Evolutionary conservation across 1,284 basidiomycete genomes (phyloP), one percentile per base, ranked within the genome.

Genomic region (Bondarzewia mesenterica): DNA sequence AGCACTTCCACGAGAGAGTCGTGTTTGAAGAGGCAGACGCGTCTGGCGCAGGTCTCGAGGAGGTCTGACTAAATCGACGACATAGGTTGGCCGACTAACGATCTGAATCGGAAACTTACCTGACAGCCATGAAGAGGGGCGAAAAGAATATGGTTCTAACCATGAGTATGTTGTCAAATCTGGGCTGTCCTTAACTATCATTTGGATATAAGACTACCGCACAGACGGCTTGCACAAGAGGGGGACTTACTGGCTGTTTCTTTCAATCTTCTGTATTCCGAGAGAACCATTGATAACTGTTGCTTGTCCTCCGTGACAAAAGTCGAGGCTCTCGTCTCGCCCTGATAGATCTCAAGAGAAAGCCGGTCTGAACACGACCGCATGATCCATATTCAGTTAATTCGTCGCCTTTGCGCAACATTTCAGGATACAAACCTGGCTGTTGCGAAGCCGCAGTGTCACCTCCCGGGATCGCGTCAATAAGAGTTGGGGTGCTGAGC

Each of bases 1-100:
- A 5, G 85, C 82, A 56, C 67, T 68, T 1, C 81, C 75, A 2
- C 66, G 55, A 16, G 85, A 82, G 15, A 89, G 70, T 16, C 73
- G 73, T 10, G 64, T 57, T 52, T 75, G 64, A 27, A 80, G 53
- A 1, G 78, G 73, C 52, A 65, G 63, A 42, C 61, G 70, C 5
- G 64, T 58, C 29, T 67, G 50, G 22, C 82, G 75, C 18, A 86
- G 65, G 63, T 86, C 82, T 36, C 67, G 67, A 1, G 75, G 74
- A 8, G 66, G 57, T 2, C 68, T 63, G 16, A 65, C 66, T 68
- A 50, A 4, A 39, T n/a, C 12, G n/a, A 41, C 18, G 25, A 27
- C n/a, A 8, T 14, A 32, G 1, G 20, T 45, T 42, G 40, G 8
- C 8, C 42, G 22, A n/a, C 8, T 18, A 25, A 20, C 4, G 29